Percentiles rank a stretch among this genome's conserved stretches.
Evolutionary conservation across 1,284 basidiomycete genomes (phyloP).

Genomic region (Trametes polyzona): DNA sequence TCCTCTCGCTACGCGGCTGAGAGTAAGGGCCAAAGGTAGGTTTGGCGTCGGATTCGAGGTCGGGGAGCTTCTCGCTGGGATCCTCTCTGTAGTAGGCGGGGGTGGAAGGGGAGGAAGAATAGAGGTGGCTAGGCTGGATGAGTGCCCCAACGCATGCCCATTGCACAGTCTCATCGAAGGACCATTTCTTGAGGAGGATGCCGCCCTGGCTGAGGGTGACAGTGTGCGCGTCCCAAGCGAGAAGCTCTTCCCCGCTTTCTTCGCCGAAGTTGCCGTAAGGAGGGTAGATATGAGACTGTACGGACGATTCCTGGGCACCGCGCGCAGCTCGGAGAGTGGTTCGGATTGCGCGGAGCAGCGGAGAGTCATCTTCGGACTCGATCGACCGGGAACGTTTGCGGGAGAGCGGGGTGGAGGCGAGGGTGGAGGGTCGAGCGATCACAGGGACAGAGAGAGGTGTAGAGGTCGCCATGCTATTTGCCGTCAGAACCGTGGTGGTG

Average conservation of each 20-base stretch:
- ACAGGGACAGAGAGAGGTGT: constrained; percentile 13
- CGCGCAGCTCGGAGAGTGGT: constrained; percentile 30
- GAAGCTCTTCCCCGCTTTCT: constrained; percentile 45
- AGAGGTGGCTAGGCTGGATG: constrained; percentile 47
- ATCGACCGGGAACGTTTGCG: not conserved
- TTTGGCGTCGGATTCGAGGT: constrained; percentile 32
- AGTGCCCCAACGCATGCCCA: constrained; percentile 80
- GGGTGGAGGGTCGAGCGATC: not conserved
- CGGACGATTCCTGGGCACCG: constrained; percentile 15
- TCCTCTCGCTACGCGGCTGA: constrained; percentile 35
- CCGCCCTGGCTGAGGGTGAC: constrained; percentile 75
- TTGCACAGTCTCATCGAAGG: constrained; percentile 69
- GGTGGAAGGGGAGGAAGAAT: constrained; percentile 31
- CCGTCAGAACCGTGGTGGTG: too few relatives aligned
- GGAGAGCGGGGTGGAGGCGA: constrained; percentile 11
- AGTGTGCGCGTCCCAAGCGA: constrained; percentile 73
- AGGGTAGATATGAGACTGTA: constrained; percentile 20
- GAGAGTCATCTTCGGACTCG: constrained; percentile 19
- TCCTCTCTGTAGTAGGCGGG: constrained; percentile 43
- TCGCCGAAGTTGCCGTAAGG: constrained; percentile 12
- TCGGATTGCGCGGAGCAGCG: constrained; percentile 31
- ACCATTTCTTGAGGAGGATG: constrained; percentile 75
- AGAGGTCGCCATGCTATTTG: constrained; percentile 5
- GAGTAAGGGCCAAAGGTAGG: constrained; percentile 65
- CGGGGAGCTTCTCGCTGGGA: constrained; percentile 39